Evolutionary conservation across 2,329 filamentous ascomycete species (phyloP).

Genomic region (Aureobasidium leucospermi): DNA sequence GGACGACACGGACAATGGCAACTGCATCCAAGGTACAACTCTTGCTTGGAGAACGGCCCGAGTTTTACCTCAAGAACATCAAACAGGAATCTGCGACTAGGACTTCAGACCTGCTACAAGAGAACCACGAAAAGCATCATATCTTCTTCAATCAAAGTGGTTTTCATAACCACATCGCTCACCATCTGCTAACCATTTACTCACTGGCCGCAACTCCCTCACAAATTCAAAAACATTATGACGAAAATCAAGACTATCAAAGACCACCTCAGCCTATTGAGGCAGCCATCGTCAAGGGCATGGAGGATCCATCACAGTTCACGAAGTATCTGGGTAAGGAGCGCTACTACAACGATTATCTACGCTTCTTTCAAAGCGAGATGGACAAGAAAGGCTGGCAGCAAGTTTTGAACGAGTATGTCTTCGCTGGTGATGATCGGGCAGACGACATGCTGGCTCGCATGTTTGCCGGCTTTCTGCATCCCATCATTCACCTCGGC

Average conservation of each 20-base stretch:
- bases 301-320: conserved; percentile 52
- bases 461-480: conserved; percentile 62
- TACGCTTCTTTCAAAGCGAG: conserved; percentile 68
- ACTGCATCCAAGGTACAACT: conserved; percentile 42
- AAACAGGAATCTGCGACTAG: conserved; percentile 54
- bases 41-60: conserved; percentile 35
- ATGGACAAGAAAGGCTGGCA: conserved; percentile 60
- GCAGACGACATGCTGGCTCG: conserved; percentile 63
- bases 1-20: conserved; percentile 35
- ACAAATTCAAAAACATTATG: conserved; percentile 57
- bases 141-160: conserved; percentile 70
- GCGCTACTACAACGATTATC: conserved; percentile 63
- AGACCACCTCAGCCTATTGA: conserved; percentile 40
- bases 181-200: conserved; percentile 70
- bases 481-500: conserved; percentile 78
- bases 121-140: conserved; percentile 67
- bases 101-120: conserved; percentile 62
- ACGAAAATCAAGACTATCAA: conserved; percentile 61
- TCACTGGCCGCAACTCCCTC: conserved; percentile 60
- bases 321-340: conserved; percentile 55
- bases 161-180: conserved; percentile 77
- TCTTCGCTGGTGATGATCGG: conserved; percentile 59
- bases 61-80: conserved; percentile 40
- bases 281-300: conserved; percentile 44
- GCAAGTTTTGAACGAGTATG: conserved; percentile 54